These are phyloP conservation scores for Pterocarpus santalinus DNA, from an alignment of 306 rosid genomes.

Conservation along the genomic window DNA sequence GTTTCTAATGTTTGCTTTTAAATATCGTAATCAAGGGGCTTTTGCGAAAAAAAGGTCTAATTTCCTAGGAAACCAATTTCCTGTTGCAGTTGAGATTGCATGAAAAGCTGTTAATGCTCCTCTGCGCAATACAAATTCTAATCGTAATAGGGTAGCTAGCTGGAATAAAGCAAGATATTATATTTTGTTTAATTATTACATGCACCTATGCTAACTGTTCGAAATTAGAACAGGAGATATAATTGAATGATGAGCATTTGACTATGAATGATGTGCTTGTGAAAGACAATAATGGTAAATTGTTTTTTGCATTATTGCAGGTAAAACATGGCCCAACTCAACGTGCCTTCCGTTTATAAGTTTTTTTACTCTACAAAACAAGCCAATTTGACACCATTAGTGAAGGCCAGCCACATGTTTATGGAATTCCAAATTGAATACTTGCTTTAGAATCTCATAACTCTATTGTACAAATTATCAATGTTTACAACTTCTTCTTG, in stretches of 20 bases:
- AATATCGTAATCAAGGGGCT: slow-evolving; percentile 62
- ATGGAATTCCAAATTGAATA: slow-evolving; percentile 64
- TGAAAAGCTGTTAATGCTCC: slow-evolving; percentile 80
- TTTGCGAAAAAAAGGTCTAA: slow-evolving; percentile 85
- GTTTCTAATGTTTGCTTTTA: background rate
- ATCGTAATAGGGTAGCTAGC: slow-evolving; percentile 61
- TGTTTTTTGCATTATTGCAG: slow-evolving; percentile 56
- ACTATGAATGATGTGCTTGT: slow-evolving; percentile 14
- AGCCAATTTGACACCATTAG: slow-evolving; percentile 62
- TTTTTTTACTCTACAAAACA: slow-evolving; percentile 56
- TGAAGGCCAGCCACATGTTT: slow-evolving; percentile 57
- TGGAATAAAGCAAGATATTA: slow-evolving; percentile 87
- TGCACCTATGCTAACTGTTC: background rate
- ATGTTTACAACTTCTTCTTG: too few relatives aligned
- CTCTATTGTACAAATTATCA: slow-evolving; percentile 39
- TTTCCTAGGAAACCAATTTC: slow-evolving; percentile 84
- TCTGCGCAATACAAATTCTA: slow-evolving; percentile 58
- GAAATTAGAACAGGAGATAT: slow-evolving; percentile 8
- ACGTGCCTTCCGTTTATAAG: slow-evolving; percentile 60
- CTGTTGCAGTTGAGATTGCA: slow-evolving; percentile 72
- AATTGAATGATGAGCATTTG: background rate
- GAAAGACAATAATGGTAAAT: slow-evolving; percentile 6
- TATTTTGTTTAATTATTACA: slow-evolving; percentile 5
- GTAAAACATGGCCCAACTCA: slow-evolving; percentile 74
- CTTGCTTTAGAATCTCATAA: slow-evolving; percentile 57